phyloP scores from a whole-genome alignment of 331 rosid species.

The Cydonia oblonga region DNA sequence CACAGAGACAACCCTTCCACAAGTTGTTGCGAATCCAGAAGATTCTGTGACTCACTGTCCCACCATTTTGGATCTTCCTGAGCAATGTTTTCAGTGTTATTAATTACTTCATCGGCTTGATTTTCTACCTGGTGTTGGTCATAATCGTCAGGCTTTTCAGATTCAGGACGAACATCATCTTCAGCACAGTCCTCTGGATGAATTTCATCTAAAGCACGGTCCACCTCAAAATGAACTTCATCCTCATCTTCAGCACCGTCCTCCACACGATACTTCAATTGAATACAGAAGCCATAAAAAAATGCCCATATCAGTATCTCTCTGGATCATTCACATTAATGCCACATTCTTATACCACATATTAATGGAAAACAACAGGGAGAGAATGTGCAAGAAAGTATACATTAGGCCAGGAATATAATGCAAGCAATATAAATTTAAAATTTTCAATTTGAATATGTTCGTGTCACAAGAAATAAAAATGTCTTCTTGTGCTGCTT shows the following conservation, averaged over 20 bases:
- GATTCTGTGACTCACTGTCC: constrained; percentile 76
- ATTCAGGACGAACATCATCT: constrained; percentile 25
- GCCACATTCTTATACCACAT: neutral
- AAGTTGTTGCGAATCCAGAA: constrained; percentile 69
- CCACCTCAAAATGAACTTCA: constrained; percentile 22
- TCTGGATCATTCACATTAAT: neutral
- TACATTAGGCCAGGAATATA: neutral
- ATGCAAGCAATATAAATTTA: neutral
- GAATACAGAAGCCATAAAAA: constrained; percentile 5
- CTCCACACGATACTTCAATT: constrained; percentile 11
- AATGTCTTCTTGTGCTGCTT: neutral
- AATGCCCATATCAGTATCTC: constrained; percentile 4
- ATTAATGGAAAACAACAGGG: neutral
- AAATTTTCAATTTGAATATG: neutral
- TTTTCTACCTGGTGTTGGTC: constrained; percentile 20
- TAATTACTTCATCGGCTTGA: constrained; percentile 19
- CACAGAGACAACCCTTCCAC: constrained; percentile 57
- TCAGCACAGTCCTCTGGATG: constrained; percentile 14
- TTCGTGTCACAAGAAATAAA: neutral
- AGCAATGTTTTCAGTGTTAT: constrained; percentile 25
- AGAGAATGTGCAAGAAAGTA: neutral
- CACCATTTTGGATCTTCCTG: constrained; percentile 69
- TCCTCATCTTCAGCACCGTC: constrained; percentile 24
- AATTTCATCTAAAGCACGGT: constrained; percentile 20
- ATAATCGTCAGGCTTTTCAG: constrained; percentile 15